phyloP scores from a whole-genome alignment of 164 flowering plant genomes.

The Macadamia integrifolia region DNA sequence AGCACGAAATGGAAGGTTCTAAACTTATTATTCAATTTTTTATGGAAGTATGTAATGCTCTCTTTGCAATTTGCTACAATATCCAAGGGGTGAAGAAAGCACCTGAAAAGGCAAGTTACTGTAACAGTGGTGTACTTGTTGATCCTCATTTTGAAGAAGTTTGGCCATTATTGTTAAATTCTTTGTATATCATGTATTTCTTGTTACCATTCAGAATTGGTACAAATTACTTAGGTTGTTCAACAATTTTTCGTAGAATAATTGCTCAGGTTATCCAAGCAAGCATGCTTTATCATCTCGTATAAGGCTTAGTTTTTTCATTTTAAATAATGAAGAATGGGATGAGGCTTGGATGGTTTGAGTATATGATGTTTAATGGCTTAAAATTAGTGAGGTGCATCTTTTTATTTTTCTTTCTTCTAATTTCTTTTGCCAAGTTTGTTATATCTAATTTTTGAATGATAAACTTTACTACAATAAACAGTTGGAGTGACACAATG shows the following conservation, averaged over 20 bases:
- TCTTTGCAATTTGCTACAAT: not conserved
- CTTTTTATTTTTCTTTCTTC: too few species aligned
- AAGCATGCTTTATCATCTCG: not conserved
- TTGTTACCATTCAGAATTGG: conserved; percentile 2
- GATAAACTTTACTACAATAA: too few species aligned
- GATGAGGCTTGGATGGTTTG: too few species aligned
- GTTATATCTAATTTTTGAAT: too few species aligned
- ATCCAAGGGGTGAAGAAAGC: not conserved
- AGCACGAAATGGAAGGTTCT: conserved; percentile 1
- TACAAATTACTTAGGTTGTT: conserved; percentile 7
- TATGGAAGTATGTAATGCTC: not conserved
- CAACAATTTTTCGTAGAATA: conserved; percentile 4
- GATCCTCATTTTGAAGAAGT: conserved; percentile 1
- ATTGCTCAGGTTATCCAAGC: not conserved
- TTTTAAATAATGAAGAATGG: too few species aligned
- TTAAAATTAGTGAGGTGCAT: too few species aligned
- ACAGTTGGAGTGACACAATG: too few species aligned
- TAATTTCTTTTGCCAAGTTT: too few species aligned
- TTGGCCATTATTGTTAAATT: conserved; percentile 4
- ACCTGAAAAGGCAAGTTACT: not conserved
- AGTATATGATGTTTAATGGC: too few species aligned
- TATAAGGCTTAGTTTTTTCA: too few species aligned
- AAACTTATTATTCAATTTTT: not conserved
- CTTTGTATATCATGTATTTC: conserved; percentile 8
- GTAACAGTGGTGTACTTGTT: not conserved